These are phyloP conservation scores for Dalbergia oliveri DNA, from an alignment of 306 rosid genomes.

Conservation along the genomic window DNA sequence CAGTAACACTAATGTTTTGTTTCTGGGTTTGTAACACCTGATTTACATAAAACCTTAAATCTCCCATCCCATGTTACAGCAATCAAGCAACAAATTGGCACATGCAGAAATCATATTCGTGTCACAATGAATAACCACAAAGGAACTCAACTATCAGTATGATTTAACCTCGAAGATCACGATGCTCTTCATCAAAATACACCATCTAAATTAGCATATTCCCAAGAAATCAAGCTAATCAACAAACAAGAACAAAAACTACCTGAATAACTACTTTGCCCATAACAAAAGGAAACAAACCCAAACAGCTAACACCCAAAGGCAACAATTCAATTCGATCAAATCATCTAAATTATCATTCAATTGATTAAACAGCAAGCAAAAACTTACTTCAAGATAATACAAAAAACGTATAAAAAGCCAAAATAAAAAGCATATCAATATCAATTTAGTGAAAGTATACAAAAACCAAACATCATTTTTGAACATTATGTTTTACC, in stretches of 20 bases:
- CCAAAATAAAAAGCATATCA: neutral
- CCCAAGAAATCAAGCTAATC: neutral
- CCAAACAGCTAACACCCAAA: neutral
- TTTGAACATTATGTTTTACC: constrained; percentile 50
- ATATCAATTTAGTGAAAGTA: neutral
- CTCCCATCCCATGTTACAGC: neutral
- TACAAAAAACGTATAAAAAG: neutral
- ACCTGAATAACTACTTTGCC: neutral
- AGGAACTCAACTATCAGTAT: neutral
- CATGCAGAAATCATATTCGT: neutral
- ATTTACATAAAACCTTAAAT: too few relatives aligned
- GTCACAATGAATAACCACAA: neutral
- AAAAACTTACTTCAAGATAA: neutral
- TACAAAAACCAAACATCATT: neutral
- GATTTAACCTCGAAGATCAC: constrained; percentile 3
- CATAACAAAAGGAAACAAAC: neutral
- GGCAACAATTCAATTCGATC: neutral
- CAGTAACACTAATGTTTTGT: too few relatives aligned
- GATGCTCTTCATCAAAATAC: neutral
- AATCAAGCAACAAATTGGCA: neutral
- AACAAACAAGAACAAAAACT: neutral
- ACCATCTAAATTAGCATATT: neutral
- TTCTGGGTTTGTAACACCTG: too few relatives aligned
- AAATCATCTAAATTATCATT: neutral
- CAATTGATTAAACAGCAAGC: constrained; percentile 2